phyloP scores from a whole-genome alignment of 495 filamentous ascomycete genomes.

The Jackrogersella multiformis region DNA sequence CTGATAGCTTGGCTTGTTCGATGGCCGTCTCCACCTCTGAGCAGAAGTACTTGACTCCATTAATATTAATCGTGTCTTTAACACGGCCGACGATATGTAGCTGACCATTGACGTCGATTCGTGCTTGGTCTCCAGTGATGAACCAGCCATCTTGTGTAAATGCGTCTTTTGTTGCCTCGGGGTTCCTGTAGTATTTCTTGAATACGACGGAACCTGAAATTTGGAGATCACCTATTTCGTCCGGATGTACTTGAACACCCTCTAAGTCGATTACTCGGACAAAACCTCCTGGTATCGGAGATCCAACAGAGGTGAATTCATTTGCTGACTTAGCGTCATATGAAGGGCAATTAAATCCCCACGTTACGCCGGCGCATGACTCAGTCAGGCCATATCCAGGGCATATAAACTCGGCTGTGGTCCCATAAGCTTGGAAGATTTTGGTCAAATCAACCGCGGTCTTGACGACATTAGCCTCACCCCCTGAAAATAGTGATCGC shows the following conservation, averaged over 20 bases:
- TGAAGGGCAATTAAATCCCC: constrained; percentile 5
- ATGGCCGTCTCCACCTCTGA: constrained; percentile 1
- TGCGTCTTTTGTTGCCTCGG: not conserved
- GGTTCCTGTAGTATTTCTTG: constrained; percentile 5
- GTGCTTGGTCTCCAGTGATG: constrained; percentile 4
- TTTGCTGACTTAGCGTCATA: not conserved
- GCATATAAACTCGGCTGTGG: not conserved
- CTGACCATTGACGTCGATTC: not conserved
- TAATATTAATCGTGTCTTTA: constrained; percentile 5
- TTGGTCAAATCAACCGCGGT: not conserved
- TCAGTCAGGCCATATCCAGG: constrained; percentile 1
- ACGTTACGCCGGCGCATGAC: not conserved
- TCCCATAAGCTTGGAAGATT: not conserved
- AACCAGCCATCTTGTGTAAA: constrained; percentile 8
- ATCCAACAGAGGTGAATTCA: constrained; percentile 6
- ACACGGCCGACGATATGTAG: constrained; percentile 2
- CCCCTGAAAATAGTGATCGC: not conserved
- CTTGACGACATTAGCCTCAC: not conserved
- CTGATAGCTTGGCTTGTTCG: not conserved
- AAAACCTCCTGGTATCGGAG: not conserved
- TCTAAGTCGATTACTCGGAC: not conserved
- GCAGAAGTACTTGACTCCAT: constrained; percentile 10
- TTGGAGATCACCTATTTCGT: not conserved
- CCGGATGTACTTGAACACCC: not conserved
- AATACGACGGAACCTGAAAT: constrained; percentile 5